Base-by-base conservation (phyloP, 139 green algal species). In the Haematococcus sp. region DNA sequence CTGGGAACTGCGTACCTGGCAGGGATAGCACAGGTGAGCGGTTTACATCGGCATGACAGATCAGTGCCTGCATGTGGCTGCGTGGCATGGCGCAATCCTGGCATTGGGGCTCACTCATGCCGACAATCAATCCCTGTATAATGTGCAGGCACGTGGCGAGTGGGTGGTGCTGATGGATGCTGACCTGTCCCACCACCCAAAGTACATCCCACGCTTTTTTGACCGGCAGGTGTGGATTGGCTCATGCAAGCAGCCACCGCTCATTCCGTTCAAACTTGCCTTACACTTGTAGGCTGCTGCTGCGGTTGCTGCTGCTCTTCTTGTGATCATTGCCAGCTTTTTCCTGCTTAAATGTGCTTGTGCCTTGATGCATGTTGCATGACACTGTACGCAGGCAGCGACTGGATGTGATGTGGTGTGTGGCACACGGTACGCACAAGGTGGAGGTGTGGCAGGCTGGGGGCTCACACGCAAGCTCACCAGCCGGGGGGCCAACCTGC, bases 161-260 rank as follows among this genome's bases (percentile, higher is more conserved):
- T 96, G 89, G 61, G 80, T 98, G 1, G 83, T 98, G 46, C 82
- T 99, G 28, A 98, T 99, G 94, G 95, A 98, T 60, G 95, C 95
- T 15, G 95, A 99, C 75, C 79, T 99, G 23, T 96, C 88, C 3
- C 95, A 99, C 83, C 92, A 99, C 76, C 88, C 90, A 19, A 76
- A 83, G 68, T 83, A 69, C 65, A 63, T 78, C 33, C 52, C 52
- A 22, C 31, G 51, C 28, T 63, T 54, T 15, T 46, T 75, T 20
- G 20, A 54, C 28, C 23, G 27, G 2, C 66, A 63, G 28, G 67
- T 73, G 46, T 17, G 46, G 40, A 7, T n/a, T n/a, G n/a, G n/a
- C n/a, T n/a, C n/a, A n/a, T n/a, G n/a, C n/a, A n/a, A n/a, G 40
- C 44, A 33, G 31, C 54, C 27, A 76, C 40, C 2, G 17, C 4